These are phyloP conservation scores for Rhynchospora pubera DNA, from an alignment of 176 grass and related monocot species.

Conservation along the genomic window DNA sequence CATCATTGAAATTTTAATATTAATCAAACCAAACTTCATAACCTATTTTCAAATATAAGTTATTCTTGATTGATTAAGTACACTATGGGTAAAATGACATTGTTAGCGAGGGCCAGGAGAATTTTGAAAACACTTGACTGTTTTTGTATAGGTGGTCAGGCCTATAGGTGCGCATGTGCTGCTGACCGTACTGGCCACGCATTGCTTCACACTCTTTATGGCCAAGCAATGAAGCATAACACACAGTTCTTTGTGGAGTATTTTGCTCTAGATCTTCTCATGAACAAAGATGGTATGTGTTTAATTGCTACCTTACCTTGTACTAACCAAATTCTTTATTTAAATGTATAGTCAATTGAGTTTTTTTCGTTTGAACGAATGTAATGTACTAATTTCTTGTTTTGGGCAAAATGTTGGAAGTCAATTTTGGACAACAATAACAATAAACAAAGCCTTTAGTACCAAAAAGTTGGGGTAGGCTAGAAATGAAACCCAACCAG, in stretches of 20 bases:
- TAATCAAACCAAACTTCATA: not conserved
- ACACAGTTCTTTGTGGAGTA: constrained; percentile 98
- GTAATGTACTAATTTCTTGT: not conserved
- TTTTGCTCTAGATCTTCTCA: constrained; percentile 70
- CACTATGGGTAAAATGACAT: not conserved
- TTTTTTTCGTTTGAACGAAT: not conserved
- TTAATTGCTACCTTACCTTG: not conserved
- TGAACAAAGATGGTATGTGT: constrained; percentile 53
- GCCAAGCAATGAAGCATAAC: constrained; percentile 97
- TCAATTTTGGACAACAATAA: not conserved
- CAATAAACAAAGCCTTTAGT: too few species aligned
- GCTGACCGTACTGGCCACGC: constrained; percentile 97
- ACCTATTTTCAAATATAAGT: constrained; percentile 1
- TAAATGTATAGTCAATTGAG: not conserved
- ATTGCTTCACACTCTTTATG: constrained; percentile 91
- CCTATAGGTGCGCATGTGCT: constrained; percentile 88
- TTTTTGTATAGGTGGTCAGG: constrained; percentile 62
- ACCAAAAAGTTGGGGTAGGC: too few species aligned
- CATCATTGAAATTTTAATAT: not conserved
- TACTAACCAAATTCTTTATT: not conserved
- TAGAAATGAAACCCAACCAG: too few species aligned
- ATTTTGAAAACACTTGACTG: not conserved
- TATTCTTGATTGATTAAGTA: not conserved
- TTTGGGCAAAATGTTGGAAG: not conserved
- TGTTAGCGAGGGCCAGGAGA: not conserved